Percentiles rank a stretch among this genome's conserved stretches.
These are phyloP conservation scores for Knufia petricola DNA, from an alignment of 2,329 filamentous ascomycete species.

Conservation along the genomic window DNA sequence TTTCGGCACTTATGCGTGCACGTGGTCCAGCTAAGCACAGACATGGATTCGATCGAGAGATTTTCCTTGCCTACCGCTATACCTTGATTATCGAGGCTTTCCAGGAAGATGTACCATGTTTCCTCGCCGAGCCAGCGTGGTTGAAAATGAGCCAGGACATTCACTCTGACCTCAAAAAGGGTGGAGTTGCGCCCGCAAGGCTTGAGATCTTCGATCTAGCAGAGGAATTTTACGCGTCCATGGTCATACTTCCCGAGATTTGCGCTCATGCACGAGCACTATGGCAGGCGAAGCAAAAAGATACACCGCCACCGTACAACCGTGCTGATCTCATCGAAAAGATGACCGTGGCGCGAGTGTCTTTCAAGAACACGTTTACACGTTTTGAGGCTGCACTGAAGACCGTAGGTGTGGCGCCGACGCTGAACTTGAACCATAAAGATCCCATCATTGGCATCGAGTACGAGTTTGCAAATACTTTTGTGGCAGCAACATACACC, in stretches of 20 bases:
- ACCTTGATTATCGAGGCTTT: slow-evolving; percentile 29
- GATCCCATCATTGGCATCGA: slow-evolving; percentile 19
- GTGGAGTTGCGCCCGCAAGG: slow-evolving; percentile 8
- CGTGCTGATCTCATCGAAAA: slow-evolving; percentile 4
- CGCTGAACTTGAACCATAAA: slow-evolving; percentile 12
- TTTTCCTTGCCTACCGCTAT: slow-evolving; percentile 30
- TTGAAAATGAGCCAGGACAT: slow-evolving; percentile 26
- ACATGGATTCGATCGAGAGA: slow-evolving; percentile 28
- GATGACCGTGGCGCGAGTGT: slow-evolving; percentile 1
- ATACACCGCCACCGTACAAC: slow-evolving; percentile 1
- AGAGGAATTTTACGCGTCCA: slow-evolving; percentile 20
- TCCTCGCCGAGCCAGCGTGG: slow-evolving; percentile 30
- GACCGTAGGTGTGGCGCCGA: slow-evolving; percentile 1
- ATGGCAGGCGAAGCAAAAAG: not conserved
- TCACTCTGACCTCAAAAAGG: slow-evolving; percentile 20
- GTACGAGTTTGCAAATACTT: slow-evolving; percentile 21
- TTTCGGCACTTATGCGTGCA: slow-evolving; percentile 27
- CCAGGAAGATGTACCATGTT: slow-evolving; percentile 27
- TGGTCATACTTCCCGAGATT: slow-evolving; percentile 14
- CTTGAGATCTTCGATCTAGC: slow-evolving; percentile 19
- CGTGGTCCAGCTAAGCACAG: slow-evolving; percentile 27
- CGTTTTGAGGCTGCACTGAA: slow-evolving; percentile 14
- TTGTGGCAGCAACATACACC: slow-evolving; percentile 15
- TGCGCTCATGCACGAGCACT: not conserved
- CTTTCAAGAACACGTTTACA: slow-evolving; percentile 18